Evolutionary conservation across 2,329 filamentous ascomycete species (phyloP).

Genomic region (Pseudogymnoascus sp.): DNA sequence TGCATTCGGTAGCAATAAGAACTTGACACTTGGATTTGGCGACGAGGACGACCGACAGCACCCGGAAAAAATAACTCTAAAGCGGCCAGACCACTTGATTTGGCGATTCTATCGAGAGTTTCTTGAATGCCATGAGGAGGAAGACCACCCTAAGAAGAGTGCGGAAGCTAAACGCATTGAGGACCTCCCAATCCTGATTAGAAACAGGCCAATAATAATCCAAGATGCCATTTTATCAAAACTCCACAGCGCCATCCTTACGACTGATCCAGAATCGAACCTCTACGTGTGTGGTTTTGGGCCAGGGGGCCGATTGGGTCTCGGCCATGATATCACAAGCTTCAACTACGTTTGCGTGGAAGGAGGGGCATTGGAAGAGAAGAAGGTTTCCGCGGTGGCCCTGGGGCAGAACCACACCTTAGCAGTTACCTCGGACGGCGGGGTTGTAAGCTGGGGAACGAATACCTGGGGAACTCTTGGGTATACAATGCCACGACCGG

Average conservation of each 20-base stretch:
- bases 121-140: constrained; percentile 35
- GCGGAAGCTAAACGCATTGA: constrained; percentile 22
- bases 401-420: constrained; percentile 88
- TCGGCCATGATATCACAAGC: constrained; percentile 81
- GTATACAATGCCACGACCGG: constrained; percentile 62
- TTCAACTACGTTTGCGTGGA: constrained; percentile 81
- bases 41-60: constrained; percentile 92
- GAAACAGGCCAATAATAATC: constrained; percentile 63
- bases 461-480: constrained; percentile 82
- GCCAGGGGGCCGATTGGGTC: constrained; percentile 77
- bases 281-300: constrained; percentile 90
- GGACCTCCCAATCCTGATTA: constrained; percentile 64
- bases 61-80: constrained; percentile 72
- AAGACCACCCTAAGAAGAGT: constrained; percentile 20
- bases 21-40: constrained; percentile 84
- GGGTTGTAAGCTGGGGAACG: constrained; percentile 89
- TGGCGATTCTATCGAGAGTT: constrained; percentile 65
- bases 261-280: constrained; percentile 79
- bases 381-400: constrained; percentile 66
- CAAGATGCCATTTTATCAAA: constrained; percentile 85
- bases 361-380: constrained; percentile 62
- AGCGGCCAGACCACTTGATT: constrained; percentile 69
- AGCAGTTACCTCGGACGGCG: constrained; percentile 76
- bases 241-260: constrained; percentile 81
- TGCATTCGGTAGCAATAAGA: constrained; percentile 94